Base-by-base conservation (phyloP, 2,329 filamentous ascomycete species). In the Diaporthe vexans region DNA sequence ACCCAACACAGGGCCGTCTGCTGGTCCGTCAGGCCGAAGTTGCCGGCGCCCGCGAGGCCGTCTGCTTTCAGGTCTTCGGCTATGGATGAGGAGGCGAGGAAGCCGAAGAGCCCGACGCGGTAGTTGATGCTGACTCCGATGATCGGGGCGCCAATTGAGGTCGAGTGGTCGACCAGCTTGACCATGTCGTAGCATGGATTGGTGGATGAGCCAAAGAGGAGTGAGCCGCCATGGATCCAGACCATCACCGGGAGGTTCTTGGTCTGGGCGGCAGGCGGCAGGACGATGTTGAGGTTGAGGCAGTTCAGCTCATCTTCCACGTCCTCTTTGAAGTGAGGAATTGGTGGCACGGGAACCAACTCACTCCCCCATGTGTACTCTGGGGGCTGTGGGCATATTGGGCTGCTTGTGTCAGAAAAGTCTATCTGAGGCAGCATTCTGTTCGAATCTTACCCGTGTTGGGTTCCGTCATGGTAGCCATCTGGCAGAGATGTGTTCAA, bases 61-160 rank as follows among this genome's bases (percentile, higher is more conserved):
- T 65, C 61, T 35, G 61, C 26, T 1, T 51, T 51, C 4, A 65
- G 43, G 26, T 65, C 61, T n/a, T 51, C 65, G 24, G 48, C 52
- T 40, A 73, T 67, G 19, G 90, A 89, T 4, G 83, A 83, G 0
- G 90, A 90, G 0, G 87, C 85, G 76, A 92, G 76, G 79, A 92
- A 93, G 0, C 91, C 91, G 76, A 92, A 92, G 0, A 87, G 89
- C n/a, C 88, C 88, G 1, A 91, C 82, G 0, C 90, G 89, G 81
- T 93, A 93, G 79, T 92, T 93, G 75, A 93, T 88, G 0, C 88
- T 86, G 0, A 94, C 91, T 65, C 90, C 91, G 52, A 94, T 83
- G 69, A 93, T 86, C 19, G 61, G 61, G 11, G 40, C 0, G 89
- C 61, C 61, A 11, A 51, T 65, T 8, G 61, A 65, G 43, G 61